These are phyloP conservation scores for Colletotrichum acutatum DNA, from an alignment of 2,329 filamentous ascomycete species.

Conservation along the genomic window DNA sequence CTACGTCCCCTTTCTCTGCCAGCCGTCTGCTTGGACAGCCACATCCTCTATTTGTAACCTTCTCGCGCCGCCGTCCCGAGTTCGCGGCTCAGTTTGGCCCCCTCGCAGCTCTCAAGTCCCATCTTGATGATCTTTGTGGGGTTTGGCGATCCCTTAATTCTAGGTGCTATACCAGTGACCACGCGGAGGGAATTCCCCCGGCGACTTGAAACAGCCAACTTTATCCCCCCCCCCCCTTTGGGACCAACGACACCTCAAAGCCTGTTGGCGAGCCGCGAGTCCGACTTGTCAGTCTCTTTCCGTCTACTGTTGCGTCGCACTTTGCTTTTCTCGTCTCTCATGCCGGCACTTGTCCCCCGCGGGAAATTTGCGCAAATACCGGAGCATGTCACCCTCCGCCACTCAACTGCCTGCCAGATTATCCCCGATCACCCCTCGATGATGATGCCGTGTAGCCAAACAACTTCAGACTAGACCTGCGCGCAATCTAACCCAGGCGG, in stretches of 20 bases:
- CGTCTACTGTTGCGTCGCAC: not conserved
- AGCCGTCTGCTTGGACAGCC: not conserved
- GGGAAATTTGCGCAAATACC: slow-evolving; percentile 16
- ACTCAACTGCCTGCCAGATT: not conserved
- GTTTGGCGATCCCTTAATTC: slow-evolving; percentile 24
- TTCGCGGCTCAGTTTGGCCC: not conserved
- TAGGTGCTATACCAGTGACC: slow-evolving; percentile 12
- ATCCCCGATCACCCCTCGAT: not conserved
- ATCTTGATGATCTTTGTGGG: slow-evolving; percentile 21
- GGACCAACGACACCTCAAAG: slow-evolving; percentile 8
- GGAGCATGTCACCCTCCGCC: not conserved
- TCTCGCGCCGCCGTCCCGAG: slow-evolving; percentile 10
- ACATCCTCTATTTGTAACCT: not conserved
- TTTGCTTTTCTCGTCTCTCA: not conserved
- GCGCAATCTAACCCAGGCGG: slow-evolving; percentile 4
- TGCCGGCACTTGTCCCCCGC: not conserved
- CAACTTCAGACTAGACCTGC: not conserved
- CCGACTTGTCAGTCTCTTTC: not conserved
- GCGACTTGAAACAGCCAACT: slow-evolving; percentile 27
- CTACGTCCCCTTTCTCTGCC: not conserved
- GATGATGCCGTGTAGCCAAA: not conserved
- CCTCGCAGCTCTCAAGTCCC: not conserved
- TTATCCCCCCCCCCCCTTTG: not conserved
- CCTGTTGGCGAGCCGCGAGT: not conserved
- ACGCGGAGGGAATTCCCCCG: slow-evolving; percentile 29